phyloP scores from a whole-genome alignment of 208 protist genomes.

The Trypanosoma rangeli region DNA sequence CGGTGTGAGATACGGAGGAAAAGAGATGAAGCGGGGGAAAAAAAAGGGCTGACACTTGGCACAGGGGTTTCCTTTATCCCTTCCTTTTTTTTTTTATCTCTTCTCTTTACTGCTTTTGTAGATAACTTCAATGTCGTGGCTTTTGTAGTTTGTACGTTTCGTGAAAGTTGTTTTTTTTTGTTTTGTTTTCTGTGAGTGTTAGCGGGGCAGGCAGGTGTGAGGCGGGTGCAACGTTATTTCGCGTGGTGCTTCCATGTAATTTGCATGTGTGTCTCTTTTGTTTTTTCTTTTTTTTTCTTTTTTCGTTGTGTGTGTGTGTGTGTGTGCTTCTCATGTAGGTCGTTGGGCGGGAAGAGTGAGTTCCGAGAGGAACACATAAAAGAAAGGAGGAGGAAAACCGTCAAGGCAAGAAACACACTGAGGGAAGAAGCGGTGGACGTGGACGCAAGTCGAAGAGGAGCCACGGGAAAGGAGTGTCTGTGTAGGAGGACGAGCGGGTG shows the following conservation, averaged over 20 bases:
- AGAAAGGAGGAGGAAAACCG: neutral
- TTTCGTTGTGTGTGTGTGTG: too few relatives aligned
- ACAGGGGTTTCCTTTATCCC: neutral
- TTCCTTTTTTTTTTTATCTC: conserved; percentile 3
- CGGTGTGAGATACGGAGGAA: neutral
- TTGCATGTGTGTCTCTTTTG: neutral
- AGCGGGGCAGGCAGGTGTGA: neutral
- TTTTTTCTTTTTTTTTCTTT: conserved; percentile 4
- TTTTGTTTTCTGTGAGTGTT: neutral
- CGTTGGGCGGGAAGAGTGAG: neutral
- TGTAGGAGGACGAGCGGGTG: neutral
- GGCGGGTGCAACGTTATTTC: neutral
- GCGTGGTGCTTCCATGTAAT: neutral
- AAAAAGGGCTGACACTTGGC: neutral
- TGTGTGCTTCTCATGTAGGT: neutral
- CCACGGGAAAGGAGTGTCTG: neutral
- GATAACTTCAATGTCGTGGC: neutral
- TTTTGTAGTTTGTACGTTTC: neutral
- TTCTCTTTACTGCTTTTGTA: neutral
- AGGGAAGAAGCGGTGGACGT: neutral
- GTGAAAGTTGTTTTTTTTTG: conserved; percentile 1
- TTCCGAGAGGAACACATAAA: neutral
- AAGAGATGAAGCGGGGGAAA: neutral
- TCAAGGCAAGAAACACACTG: neutral
- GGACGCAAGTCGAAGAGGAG: neutral